phyloP scores from a whole-genome alignment of 352 stramenopile species.

The Pythium phragmitis region DNA sequence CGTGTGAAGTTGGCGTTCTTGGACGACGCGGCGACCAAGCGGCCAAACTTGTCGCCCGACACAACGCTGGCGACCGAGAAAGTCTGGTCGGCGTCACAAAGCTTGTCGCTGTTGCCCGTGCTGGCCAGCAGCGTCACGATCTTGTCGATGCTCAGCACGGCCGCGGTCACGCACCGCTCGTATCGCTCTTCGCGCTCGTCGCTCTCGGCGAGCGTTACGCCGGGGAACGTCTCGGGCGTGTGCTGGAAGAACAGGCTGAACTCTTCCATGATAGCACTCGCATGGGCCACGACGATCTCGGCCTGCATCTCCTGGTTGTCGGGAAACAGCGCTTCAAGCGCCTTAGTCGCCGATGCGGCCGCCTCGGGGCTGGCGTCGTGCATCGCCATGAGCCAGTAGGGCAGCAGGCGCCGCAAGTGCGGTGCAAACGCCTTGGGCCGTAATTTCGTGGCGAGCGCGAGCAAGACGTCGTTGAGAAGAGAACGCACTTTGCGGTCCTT shows the following conservation, averaged over 20 bases:
- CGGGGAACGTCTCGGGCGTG: conserved; percentile 60
- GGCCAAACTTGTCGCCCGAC: conserved; percentile 58
- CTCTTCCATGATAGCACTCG: conserved; percentile 46
- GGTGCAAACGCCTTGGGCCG: conserved; percentile 65
- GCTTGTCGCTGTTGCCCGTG: conserved; percentile 37
- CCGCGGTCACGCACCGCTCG: conserved; percentile 64
- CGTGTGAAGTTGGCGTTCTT: conserved; percentile 81
- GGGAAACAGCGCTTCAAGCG: conserved; percentile 55
- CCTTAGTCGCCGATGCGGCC: conserved; percentile 42
- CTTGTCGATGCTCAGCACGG: conserved; percentile 56
- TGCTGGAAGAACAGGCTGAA: conserved; percentile 63
- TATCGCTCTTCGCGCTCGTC: conserved; percentile 78
- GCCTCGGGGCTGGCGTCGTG: conserved; percentile 70
- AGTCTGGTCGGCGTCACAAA: conserved; percentile 35
- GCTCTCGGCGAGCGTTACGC: conserved; percentile 42
- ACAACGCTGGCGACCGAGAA: conserved; percentile 53
- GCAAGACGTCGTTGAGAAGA: conserved; percentile 72
- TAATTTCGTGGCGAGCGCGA: conserved; percentile 55
- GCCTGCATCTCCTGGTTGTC: conserved; percentile 32
- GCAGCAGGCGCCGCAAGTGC: conserved; percentile 68
- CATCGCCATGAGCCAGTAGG: conserved; percentile 82
- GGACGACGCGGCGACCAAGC: conserved; percentile 51
- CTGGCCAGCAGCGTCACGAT: conserved; percentile 52
- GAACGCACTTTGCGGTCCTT: conserved; percentile 84
- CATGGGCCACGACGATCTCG: conserved; percentile 28